Evolutionary conservation across 495 filamentous ascomycete genomes (phyloP), one percentile per base, ranked within the genome.

Genomic region (Paragyromitra xinjiangensis): DNA sequence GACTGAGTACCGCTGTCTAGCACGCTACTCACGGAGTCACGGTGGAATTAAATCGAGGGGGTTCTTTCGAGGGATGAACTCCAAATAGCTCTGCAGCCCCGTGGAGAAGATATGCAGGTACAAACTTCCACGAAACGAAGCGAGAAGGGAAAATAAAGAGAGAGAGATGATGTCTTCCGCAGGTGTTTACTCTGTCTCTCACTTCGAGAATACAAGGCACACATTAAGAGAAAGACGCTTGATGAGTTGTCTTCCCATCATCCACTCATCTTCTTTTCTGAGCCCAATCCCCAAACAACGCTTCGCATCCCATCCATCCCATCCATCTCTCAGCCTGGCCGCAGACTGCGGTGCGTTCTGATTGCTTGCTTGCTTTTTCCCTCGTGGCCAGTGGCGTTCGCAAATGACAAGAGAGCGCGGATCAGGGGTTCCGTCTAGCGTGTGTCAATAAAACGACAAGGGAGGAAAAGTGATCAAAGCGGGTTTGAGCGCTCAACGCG

Each of bases 401-500:
- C 34, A 77, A 77, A 77, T 77, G 74, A 78, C 73, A 71, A 79
- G 64, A 50, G 42, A 71, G 67, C 59, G 77, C 75, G 77, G 77
- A 79, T 79, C 77, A 79, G 77, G 77, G 77, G 77, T 61, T 72
- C 63, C 14, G 53, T 40, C 53, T 78, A 78, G 77, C 61, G 74
- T 78, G 77, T 78, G 77, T 72, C 77, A 72, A 64, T 55, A 62
- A 77, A 77, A 66, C 51, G 61, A 71, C 39, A 74, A 50, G 44
- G 65, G 63, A 55, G 61, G 34, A 75, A 78, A 77, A 76, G 74
- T 78, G 77, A 79, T 71, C 77, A 79, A 72, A 78, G 77, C 77
- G 68, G 58, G 58, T 75, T 75, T 71, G 65, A 62, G 53, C 55
- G 19, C 67, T 40, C 7, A 62, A 19, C 44, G 56, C 48, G 61